Conservation (phyloP, 306 rosid species). For the Gleditsia sinensis region DNA sequence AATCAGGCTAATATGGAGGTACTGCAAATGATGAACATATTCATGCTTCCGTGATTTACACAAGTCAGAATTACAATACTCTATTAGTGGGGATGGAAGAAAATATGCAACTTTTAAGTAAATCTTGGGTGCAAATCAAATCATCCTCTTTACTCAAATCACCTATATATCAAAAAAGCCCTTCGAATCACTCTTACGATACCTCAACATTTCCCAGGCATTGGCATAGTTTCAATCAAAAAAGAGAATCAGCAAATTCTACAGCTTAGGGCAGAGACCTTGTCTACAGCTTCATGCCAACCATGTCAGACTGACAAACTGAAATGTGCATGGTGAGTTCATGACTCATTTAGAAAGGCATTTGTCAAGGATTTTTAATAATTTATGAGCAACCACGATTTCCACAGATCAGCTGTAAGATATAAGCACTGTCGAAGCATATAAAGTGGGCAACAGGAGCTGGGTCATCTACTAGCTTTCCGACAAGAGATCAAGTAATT, state of each 20-base stretch:
- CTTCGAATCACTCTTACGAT: background rate
- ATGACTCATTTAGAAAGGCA: background rate
- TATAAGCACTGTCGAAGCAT: background rate
- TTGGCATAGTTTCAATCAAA: background rate
- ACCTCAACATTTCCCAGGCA: background rate
- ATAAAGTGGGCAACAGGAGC: background rate
- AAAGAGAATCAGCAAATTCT: background rate
- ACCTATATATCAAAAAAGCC: background rate
- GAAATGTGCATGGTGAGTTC: background rate
- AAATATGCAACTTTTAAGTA: background rate
- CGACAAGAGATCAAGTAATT: constrained; percentile 4
- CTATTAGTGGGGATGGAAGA: background rate
- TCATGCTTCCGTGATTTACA: too few relatives aligned
- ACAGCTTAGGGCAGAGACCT: background rate
- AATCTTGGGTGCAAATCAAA: background rate
- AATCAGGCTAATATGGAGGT: background rate
- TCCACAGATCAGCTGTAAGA: background rate
- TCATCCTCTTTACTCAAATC: background rate
- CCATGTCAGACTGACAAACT: background rate
- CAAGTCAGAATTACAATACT: too few relatives aligned
- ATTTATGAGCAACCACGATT: background rate
- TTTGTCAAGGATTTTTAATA: background rate
- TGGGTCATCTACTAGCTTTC: background rate
- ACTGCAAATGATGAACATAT: background rate
- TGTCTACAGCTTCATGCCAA: background rate